Evolutionary conservation across 352 stramenopile species (phyloP), one percentile per base, ranked within the genome.

Genomic region (Globisporangium uncinulatum): DNA sequence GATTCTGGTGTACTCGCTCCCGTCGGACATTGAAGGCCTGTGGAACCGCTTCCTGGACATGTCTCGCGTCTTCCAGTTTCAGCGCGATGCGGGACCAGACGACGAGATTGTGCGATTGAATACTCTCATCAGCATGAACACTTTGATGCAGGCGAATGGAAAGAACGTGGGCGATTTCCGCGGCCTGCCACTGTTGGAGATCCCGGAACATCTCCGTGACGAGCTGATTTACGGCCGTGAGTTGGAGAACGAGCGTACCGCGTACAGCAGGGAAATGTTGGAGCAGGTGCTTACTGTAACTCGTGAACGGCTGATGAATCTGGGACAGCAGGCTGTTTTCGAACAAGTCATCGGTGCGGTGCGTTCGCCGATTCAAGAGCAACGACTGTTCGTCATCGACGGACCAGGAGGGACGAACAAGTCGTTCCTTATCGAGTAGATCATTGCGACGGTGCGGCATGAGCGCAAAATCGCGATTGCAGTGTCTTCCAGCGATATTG

Each of bases 341-440:
- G 44, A 49, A 0, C 44, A 49, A 49, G 44, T 49, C 21, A 21
- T 49, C 11, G 44, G 15, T 31, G 14, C 44, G 2, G 51, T 66
- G 2, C 19, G 57, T 1, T 13, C 5, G 0, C 21, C 7, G 1
- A 11, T 39, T 21, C 3, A n/a, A 9, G n/a, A 11, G 7, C 15
- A 56, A 21, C 73, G 69, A 31, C 17, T 61, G 52, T 56, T 74
- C 54, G 70, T 69, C 57, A 42, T 73, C 17, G 65, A 76, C 15
- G 56, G 65, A 9, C 57, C 63, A 21, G 63, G 69, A 19, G 64
- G 67, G 1, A 73, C 59, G 8, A 63, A 63, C 4, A 83, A 83
- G 10, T 66, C 65, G 1, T 70, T 66, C 4, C 13, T 76, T 2
- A 36, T 63, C 19, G n/a, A 62, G 6, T 31, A 70, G 6, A 42